Evolutionary conservation across 2,329 filamentous ascomycete genomes (phyloP), one percentile per base, ranked within the genome.

Genomic region (Aaosphaeria arxii): DNA sequence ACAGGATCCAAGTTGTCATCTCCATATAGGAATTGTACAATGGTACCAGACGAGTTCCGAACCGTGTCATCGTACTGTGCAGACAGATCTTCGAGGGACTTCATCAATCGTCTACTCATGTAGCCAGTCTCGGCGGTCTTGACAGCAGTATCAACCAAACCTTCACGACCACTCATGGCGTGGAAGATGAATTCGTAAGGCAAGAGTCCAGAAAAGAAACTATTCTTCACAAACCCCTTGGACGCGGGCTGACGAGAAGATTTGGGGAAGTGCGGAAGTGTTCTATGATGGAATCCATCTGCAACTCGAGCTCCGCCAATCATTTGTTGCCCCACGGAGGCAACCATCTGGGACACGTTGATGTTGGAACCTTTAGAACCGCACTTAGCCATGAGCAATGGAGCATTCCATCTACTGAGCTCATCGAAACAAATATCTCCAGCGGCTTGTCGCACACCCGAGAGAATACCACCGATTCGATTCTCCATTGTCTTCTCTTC

Each of bases 301-400:
- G 89, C 83, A 31, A 99, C 91, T 82, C 94, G 91, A 63, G 88
- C 84, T 43, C 91, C 90, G 51, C 88, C 88, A 62, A 99, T 97
- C 82, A 97, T 96, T 61, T 99, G 94, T 73, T 99, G 94, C 44
- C 94, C 94, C 66, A 99, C 94, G 50, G 91, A 85, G 48, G 94
- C 92, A 67, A 97, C 88, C 94, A 99, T 99, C 75, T 99, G 94
- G 6, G 94, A 94, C 32, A 99, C 94, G 77, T 99, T 99, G 77
- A 99, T 95, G 61, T 89, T 88, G 5, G 91, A 96, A 67, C 94
- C 94, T 71, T 99, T 99, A 46, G 92, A 97, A 43, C 94, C 94
- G 9, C 90, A 97, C 53, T 89, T 94, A 52, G 94, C 94, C 94
- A 99, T 99, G 74, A 96, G 87, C 54, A 97, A 78, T 5, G 94